Conservation (phyloP, 768 basidiomycete genomes). For the Leccinum subtestaceum region DNA sequence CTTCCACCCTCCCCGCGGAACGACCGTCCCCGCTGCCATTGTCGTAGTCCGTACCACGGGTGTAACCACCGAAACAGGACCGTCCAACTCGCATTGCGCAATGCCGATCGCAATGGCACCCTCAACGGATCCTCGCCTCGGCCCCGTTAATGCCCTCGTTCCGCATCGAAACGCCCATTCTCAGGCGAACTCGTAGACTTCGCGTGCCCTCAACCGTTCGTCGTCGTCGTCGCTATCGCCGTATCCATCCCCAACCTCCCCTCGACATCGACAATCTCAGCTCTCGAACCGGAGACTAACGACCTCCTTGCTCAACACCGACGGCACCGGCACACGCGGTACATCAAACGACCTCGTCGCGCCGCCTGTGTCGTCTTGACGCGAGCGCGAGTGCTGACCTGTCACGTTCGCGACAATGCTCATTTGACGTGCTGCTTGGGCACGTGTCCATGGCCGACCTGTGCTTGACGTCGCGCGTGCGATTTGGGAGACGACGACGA, state of each 20-base stretch:
- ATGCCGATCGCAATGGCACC: too few relatives aligned
- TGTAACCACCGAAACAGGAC: neutral
- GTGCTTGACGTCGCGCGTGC: neutral
- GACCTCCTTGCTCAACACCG: neutral
- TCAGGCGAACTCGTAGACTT: neutral
- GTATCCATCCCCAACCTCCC: neutral
- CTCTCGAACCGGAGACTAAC: neutral
- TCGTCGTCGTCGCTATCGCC: neutral
- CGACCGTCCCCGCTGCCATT: too few relatives aligned
- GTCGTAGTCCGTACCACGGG: too few relatives aligned
- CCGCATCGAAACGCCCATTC: too few relatives aligned
- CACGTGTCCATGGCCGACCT: conserved; percentile 13
- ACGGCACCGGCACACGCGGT: too few relatives aligned
- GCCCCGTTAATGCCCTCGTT: neutral
- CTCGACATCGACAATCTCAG: too few relatives aligned
- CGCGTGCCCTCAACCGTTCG: neutral
- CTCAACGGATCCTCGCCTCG: conserved; percentile 9
- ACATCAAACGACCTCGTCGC: too few relatives aligned
- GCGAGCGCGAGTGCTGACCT: too few relatives aligned
- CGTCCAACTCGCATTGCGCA: conserved; percentile 46
- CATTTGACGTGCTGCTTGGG: conserved; percentile 30
- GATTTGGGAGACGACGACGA: conserved; percentile 1
- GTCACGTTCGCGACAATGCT: conserved; percentile 23
- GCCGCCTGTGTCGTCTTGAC: too few relatives aligned
- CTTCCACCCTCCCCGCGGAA: too few relatives aligned